A percentile compares a stretch with the other conserved stretches of the same genome.
These are phyloP conservation scores for Ilyonectria destructans DNA, from an alignment of 2,329 filamentous ascomycete species.

Conservation along the genomic window DNA sequence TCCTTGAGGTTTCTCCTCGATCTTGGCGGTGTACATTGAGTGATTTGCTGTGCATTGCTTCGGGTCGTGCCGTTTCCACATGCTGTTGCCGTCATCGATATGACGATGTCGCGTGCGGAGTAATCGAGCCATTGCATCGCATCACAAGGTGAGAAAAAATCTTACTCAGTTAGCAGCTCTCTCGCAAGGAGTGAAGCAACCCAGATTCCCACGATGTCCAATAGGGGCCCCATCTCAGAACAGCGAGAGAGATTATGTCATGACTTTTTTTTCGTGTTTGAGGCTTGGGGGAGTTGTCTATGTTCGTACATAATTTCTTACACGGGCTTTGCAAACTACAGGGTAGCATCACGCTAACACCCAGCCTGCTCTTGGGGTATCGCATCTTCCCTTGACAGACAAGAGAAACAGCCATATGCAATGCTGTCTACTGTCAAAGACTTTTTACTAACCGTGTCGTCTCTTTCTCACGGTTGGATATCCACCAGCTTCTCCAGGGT, in stretches of 20 bases:
- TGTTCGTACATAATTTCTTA: conserved; percentile 34
- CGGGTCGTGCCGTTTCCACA: conserved; percentile 17
- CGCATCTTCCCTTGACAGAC: neutral
- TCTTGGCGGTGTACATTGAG: conserved; percentile 34
- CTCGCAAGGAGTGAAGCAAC: neutral
- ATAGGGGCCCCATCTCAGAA: neutral
- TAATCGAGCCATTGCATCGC: conserved; percentile 13
- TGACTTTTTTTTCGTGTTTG: neutral
- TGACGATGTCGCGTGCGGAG: conserved; percentile 5
- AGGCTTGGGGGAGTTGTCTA: conserved; percentile 1
- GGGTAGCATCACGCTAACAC: conserved; percentile 27
- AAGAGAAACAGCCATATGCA: neutral
- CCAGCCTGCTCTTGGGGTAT: neutral
- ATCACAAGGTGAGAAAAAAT: conserved; percentile 19
- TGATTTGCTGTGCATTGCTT: conserved; percentile 35
- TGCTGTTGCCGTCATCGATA: conserved; percentile 14
- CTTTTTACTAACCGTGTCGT: neutral
- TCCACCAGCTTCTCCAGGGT: conserved; percentile 71
- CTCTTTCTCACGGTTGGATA: conserved; percentile 40
- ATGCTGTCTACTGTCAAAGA: neutral
- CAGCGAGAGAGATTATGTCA: neutral
- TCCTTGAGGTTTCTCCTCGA: conserved; percentile 22
- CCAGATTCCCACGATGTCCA: neutral
- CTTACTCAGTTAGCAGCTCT: neutral
- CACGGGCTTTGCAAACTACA: conserved; percentile 39